A percentile compares a stretch with the other conserved stretches of the same genome.
These are phyloP conservation scores for Didymella segeticola DNA, from an alignment of 2,329 filamentous ascomycete species.

Conservation along the genomic window DNA sequence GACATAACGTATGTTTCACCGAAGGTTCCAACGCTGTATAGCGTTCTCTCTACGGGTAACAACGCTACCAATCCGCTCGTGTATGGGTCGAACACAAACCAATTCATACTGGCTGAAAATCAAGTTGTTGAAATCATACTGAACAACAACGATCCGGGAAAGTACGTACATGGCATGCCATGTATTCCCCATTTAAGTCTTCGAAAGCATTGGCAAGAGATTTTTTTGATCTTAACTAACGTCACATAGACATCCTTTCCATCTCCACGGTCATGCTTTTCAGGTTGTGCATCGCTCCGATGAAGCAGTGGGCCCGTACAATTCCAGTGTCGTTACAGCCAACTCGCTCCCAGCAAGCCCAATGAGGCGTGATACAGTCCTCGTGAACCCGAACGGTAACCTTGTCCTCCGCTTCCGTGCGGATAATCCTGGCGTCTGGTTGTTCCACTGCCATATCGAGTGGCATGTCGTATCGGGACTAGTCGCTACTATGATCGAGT, in stretches of 20 bases:
- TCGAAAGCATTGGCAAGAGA: too few relatives aligned
- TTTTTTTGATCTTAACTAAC: too few relatives aligned
- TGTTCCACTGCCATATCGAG: slow-evolving; percentile 48
- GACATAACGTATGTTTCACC: slow-evolving; percentile 76
- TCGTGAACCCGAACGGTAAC: slow-evolving; percentile 62
- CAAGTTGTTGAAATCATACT: slow-evolving; percentile 75
- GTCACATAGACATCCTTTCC: slow-evolving; percentile 73
- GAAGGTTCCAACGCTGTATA: slow-evolving; percentile 84
- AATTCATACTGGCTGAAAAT: slow-evolving; percentile 70
- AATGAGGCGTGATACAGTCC: slow-evolving; percentile 61
- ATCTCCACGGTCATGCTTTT: slow-evolving; percentile 66
- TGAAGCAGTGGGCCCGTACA: slow-evolving; percentile 52
- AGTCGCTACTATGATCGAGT: slow-evolving; percentile 60
- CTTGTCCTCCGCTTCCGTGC: slow-evolving; percentile 63
- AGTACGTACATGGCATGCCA: too few relatives aligned
- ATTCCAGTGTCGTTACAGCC: slow-evolving; percentile 57
- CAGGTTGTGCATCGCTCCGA: slow-evolving; percentile 44
- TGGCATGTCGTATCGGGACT: slow-evolving; percentile 56
- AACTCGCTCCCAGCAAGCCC: slow-evolving; percentile 44
- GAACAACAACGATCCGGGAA: slow-evolving; percentile 76
- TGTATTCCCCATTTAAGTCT: too few relatives aligned
- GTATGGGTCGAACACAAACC: slow-evolving; percentile 61
- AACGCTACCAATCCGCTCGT: slow-evolving; percentile 53
- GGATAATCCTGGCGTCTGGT: slow-evolving; percentile 55
- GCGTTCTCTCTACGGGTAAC: slow-evolving; percentile 67